Base-by-base conservation (phyloP, 129 eudicot species). In the Dittrichia graveolens region DNA sequence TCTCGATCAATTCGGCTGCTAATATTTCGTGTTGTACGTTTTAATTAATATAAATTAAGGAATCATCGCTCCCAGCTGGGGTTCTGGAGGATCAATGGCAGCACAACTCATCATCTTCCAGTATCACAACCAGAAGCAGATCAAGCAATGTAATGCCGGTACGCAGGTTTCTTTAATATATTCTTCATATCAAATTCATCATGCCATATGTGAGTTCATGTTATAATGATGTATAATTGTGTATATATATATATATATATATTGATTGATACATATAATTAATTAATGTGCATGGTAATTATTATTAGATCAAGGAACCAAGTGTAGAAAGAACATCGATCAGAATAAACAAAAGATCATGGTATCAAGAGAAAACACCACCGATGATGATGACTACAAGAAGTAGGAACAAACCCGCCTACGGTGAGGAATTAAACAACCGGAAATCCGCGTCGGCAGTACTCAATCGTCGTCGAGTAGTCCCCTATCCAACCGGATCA, bases 111-210 rank as follows among this genome's bases (percentile, higher is more conserved):
- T 50, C 64, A 35, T 75, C 76, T 45, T 79, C 82, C 0, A 80
- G 35, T 55, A 70, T 89, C 10, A 88, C 91, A 55, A 93, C 96
- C 31, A 82, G 98, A 81, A 89, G 98, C 76, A 78, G 85, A 83
- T 24, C 31, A 24, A 85, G 83, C 72, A 43, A 53, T 60, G 10
- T 83, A 35, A 12, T 70, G 31, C 2, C 31, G 94, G 96, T 87
- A n/a, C n/a, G n/a, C n/a, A 79, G 41, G 65, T 48, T 48, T 14
- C 64, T 10, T 15, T 4, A 35, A 7, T 11, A n/a, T n/a, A 2
- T 59, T 68, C 0, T 5, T 65, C 35, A 19, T 44, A 24, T 24
- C n/a, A n/a, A n/a, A n/a, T n/a, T n/a, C n/a, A n/a, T n/a, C n/a
- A n/a, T n/a, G n/a, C n/a, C n/a, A n/a, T n/a, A n/a, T n/a, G n/a